Evolutionary conservation across 305 asterid genomes (phyloP), one percentile per base, ranked within the genome.

Genomic region (Fraxinus sp.): DNA sequence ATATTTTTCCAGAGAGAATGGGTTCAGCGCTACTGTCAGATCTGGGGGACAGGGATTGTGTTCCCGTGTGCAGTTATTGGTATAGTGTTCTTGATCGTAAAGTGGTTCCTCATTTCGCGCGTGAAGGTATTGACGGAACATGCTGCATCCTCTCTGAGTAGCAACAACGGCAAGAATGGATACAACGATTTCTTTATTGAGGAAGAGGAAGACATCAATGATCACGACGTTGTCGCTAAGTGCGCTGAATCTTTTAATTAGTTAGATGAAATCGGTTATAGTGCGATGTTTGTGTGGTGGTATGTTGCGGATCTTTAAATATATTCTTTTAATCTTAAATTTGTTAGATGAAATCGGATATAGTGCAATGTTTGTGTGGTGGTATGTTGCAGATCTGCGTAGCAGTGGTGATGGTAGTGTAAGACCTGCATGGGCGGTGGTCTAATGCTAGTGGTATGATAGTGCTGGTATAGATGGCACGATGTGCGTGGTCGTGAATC

Each of bases 31-130:
- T 93, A 87, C 79, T 95, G 49, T 85, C 98, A 80, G 96, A 92
- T 86, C 90, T 89, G 52, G 97, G 91, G 16, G 28, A 81, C 97
- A 72, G 91, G 93, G 89, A 89, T 95, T 46, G 89, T 86, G 75
- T 92, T 94, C 86, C 98, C 97, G 90, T 90, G 71, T 93, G 97
- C 96, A 11, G 91, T 86, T 24, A 70, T 93, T 79, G 97, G 97
- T 46, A 93, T 93, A 82, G 71, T 89, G 32, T 94, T 94, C 92
- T 93, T 97, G 9, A 86, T 93, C 6, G 85, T 91, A 30, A 97
- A 94, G 83, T 93, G 98, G 98, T 72, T 18, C 66, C 43, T 91
- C 28, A 97, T 95, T 3, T 89, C 97, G 16, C 87, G 85, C 28
- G 97, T 93, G 49, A 95, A 88, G 87, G 82, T 95, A 83, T 59